Conservation (phyloP, 306 rosid genomes). For the Quercus rubra region DNA sequence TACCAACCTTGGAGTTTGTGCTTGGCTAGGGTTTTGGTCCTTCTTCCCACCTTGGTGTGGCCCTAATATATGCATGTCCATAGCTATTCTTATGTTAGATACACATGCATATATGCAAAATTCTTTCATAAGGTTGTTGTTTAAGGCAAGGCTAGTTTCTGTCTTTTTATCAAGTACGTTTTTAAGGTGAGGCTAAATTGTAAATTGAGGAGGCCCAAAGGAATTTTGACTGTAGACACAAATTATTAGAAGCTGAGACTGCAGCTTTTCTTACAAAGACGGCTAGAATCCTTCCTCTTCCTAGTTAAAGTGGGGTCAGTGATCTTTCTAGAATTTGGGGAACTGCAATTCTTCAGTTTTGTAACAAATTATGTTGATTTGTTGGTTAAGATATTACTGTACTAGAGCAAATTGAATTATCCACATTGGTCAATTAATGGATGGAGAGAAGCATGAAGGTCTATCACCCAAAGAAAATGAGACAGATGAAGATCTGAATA, state of each 20-base stretch:
- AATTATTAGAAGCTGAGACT: background rate
- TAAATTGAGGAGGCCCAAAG: too few species aligned
- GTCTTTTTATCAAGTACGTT: background rate
- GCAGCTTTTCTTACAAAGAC: background rate
- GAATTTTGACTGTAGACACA: background rate
- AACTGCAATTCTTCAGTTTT: background rate
- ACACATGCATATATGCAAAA: too few species aligned
- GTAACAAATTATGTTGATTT: background rate
- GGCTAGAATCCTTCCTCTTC: background rate
- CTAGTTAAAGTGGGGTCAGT: background rate
- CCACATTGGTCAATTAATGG: background rate
- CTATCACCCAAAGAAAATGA: background rate
- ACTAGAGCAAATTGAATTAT: background rate
- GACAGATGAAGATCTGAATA: too few species aligned
- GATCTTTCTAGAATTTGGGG: background rate
- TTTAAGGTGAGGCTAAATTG: background rate
- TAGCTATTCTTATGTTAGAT: too few species aligned
- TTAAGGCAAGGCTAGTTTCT: background rate
- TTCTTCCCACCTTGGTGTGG: too few species aligned
- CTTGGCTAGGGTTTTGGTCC: too few species aligned
- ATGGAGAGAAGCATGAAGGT: background rate
- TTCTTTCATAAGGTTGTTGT: background rate
- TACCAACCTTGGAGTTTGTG: too few species aligned
- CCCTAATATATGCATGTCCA: too few species aligned
- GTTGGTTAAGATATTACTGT: background rate